Evolutionary conservation across 805 yeast genomes (phyloP).

Genomic region (Suhomyces xylopsoci): DNA sequence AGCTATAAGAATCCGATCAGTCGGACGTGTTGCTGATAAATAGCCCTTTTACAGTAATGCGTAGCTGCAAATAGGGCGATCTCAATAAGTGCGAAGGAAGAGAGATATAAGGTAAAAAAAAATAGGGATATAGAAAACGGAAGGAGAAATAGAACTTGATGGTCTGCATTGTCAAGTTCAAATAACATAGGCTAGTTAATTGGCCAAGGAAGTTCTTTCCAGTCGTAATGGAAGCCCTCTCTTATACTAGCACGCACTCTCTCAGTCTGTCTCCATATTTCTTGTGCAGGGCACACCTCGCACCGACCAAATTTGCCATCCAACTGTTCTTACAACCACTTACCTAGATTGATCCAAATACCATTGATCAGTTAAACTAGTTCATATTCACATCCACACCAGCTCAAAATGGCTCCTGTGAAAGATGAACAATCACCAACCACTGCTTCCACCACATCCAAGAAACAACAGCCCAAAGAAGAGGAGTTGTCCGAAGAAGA

Average conservation of each 20-base stretch:
- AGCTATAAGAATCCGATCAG: not conserved
- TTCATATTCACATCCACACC: not conserved
- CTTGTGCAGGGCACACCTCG: not conserved
- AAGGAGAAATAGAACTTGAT: not conserved
- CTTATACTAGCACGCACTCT: not conserved
- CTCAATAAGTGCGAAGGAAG: not conserved
- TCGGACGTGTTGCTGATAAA: not conserved
- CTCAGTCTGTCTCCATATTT: not conserved
- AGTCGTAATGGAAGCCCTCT: not conserved
- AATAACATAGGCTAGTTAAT: too few species aligned
- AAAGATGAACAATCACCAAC: conserved; percentile 20
- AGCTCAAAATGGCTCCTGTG: conserved; percentile 32
- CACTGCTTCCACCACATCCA: conserved; percentile 12
- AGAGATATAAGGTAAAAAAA: not conserved
- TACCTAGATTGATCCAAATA: not conserved
- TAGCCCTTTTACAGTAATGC: too few species aligned
- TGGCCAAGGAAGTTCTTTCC: not conserved
- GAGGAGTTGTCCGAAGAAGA: conserved; percentile 95
- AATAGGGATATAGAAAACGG: too few species aligned
- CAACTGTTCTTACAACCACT: not conserved
- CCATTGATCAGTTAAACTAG: not conserved
- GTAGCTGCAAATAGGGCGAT: not conserved
- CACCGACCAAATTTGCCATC: conserved; percentile 4
- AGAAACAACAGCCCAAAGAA: conserved; percentile 38
- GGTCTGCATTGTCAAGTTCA: not conserved